A percentile compares a stretch with the other conserved stretches of the same genome.
Conservation (phyloP, 179 eudicot species). For the Dionaea muscipula region DNA sequence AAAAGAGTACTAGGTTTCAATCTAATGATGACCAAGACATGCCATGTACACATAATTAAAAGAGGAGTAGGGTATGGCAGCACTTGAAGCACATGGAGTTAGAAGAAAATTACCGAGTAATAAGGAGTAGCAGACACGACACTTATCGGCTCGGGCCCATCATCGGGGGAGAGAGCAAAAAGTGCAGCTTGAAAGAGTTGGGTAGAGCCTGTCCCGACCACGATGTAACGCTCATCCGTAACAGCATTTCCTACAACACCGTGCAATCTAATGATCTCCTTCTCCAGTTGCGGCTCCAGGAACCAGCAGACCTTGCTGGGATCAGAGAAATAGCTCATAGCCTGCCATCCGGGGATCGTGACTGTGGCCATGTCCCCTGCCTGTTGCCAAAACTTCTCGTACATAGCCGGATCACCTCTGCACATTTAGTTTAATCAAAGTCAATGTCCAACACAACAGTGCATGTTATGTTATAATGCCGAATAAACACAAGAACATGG, state of each 20-base stretch:
- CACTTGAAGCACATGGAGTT: too few species aligned
- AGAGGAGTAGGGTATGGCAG: too few species aligned
- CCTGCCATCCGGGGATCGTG: slow-evolving; percentile 63
- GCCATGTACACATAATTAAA: too few species aligned
- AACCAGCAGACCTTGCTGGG: slow-evolving; percentile 68
- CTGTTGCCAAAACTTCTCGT: slow-evolving; percentile 64
- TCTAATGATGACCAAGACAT: too few species aligned
- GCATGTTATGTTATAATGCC: too few species aligned
- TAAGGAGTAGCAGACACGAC: slow-evolving; percentile 75
- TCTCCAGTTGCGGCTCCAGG: slow-evolving; percentile 57
- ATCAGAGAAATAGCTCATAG: slow-evolving; percentile 79
- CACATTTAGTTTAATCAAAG: not conserved
- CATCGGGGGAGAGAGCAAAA: slow-evolving; percentile 47
- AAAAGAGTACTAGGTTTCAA: too few species aligned
- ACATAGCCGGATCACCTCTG: slow-evolving; percentile 98
- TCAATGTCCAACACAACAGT: not conserved
- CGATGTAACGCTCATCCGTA: slow-evolving; percentile 53
- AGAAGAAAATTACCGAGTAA: slow-evolving; percentile 59
- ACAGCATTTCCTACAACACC: slow-evolving; percentile 65
- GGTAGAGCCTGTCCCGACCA: slow-evolving; percentile 91
- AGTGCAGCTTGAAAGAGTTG: slow-evolving; percentile 86
- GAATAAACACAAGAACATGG: too few species aligned
- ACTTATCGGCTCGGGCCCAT: slow-evolving; percentile 39
- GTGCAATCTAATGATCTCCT: slow-evolving; percentile 52
- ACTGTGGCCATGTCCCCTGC: slow-evolving; percentile 52